These are phyloP conservation scores for Nicotiana undulata DNA, from an alignment of 257 asterid genomes.

Conservation along the genomic window DNA sequence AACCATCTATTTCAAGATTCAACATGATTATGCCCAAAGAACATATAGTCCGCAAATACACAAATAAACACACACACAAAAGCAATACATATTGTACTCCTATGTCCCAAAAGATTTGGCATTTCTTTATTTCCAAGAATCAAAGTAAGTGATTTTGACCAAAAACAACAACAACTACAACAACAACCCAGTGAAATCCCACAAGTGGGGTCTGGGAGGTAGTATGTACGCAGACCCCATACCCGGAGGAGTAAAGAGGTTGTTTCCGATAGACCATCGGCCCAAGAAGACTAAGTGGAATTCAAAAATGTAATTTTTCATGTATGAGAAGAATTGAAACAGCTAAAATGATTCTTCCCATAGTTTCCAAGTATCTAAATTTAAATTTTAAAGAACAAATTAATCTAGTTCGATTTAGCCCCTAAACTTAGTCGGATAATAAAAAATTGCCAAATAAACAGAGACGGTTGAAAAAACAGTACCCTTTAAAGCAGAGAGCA, in stretches of 20 bases:
- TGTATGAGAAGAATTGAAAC: not conserved
- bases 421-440: not conserved
- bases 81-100: no score
- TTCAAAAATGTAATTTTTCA: not conserved
- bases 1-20: conserved; percentile 11
- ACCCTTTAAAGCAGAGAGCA: conserved; percentile 6
- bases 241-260: not conserved
- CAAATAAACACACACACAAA: not conserved
- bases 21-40: not conserved
- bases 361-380: not conserved
- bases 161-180: no score
- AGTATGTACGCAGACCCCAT: not conserved
- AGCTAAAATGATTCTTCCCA: not conserved
- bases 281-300: not conserved
- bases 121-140: no score
- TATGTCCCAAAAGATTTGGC: no score
- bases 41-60: not conserved
- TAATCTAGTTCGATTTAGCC: not conserved
- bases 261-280: not conserved
- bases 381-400: not conserved
- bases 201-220: no score
- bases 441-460: not conserved
- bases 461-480: not conserved
- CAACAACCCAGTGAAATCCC: no score
- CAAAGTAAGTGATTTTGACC: not conserved